phyloP scores from a whole-genome alignment of 768 basidiomycete species.

The Russula foetens region DNA sequence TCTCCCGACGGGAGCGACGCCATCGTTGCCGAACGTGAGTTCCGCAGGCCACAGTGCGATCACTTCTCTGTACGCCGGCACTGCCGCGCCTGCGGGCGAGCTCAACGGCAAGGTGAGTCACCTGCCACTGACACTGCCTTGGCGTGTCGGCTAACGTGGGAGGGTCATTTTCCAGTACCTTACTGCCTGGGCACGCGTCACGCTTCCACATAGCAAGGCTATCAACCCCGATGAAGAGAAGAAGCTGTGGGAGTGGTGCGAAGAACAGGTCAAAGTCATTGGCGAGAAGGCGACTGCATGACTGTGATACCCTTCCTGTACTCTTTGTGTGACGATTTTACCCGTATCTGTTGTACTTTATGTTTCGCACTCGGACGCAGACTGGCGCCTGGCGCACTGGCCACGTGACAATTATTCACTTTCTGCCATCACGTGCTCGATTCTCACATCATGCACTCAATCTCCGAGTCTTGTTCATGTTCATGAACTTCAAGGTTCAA shows the following conservation, averaged over 20 bases:
- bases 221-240: conserved; percentile 8
- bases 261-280: conserved; percentile 16
- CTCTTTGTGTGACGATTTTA: no score
- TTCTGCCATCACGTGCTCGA: no score
- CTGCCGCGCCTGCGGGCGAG: not conserved
- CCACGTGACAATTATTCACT: no score
- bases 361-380: no score
- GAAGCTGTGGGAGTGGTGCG: conserved; percentile 23
- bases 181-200: conserved; percentile 11
- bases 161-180: conserved; percentile 6
- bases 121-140: no score
- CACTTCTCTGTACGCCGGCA: conserved; percentile 2
- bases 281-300: no score
- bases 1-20: not conserved
- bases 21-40: not conserved
- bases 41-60: not conserved
- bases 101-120: conserved; percentile 5
- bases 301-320: no score
- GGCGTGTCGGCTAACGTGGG: not conserved
- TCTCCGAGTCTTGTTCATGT: no score
- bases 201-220: conserved; percentile 3
- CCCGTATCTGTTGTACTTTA: no score
- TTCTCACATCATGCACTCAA: no score
- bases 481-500: no score
- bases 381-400: no score